Evolutionary conservation across 345 rosid species (phyloP).

Genomic region (Diplotaxis tenuifolia): DNA sequence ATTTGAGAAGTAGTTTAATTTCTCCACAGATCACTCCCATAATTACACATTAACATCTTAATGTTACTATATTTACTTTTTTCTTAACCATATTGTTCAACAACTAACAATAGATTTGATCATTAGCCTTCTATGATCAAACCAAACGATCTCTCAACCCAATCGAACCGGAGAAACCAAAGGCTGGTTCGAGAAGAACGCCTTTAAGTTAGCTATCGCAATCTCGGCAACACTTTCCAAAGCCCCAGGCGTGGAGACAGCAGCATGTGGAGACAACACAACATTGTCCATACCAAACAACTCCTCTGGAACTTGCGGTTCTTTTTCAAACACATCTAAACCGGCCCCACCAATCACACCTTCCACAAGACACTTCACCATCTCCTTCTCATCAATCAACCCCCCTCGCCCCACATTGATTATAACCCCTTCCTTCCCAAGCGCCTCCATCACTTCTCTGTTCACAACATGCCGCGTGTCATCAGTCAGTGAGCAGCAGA

Average conservation of each 20-base stretch:
- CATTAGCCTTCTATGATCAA: neutral
- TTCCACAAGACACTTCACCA: slow-evolving; percentile 50
- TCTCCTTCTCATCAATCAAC: slow-evolving; percentile 45
- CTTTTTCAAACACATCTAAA: slow-evolving; percentile 78
- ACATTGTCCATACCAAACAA: slow-evolving; percentile 59
- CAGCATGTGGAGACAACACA: slow-evolving; percentile 67
- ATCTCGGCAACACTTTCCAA: slow-evolving; percentile 39
- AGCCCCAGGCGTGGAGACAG: slow-evolving; percentile 54
- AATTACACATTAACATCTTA: neutral
- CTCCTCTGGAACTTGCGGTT: slow-evolving; percentile 58
- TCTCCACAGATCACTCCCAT: neutral
- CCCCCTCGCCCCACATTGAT: slow-evolving; percentile 36
- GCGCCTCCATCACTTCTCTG: slow-evolving; percentile 35
- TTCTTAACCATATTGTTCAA: neutral
- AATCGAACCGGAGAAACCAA: slow-evolving; percentile 40
- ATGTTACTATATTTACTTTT: neutral
- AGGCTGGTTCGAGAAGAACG: slow-evolving; percentile 62
- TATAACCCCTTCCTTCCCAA: slow-evolving; percentile 33
- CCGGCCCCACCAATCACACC: slow-evolving; percentile 79
- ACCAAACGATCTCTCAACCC: slow-evolving; percentile 20
- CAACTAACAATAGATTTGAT: neutral
- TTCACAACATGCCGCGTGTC: slow-evolving; percentile 30
- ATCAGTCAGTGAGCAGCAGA: slow-evolving; percentile 29
- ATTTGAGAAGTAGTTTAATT: neutral
- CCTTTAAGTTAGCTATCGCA: slow-evolving; percentile 52